A percentile compares a stretch with the other conserved stretches of the same genome.
phyloP scores from a whole-genome alignment of 805 yeast genomes.

The Candida sithepensis region DNA sequence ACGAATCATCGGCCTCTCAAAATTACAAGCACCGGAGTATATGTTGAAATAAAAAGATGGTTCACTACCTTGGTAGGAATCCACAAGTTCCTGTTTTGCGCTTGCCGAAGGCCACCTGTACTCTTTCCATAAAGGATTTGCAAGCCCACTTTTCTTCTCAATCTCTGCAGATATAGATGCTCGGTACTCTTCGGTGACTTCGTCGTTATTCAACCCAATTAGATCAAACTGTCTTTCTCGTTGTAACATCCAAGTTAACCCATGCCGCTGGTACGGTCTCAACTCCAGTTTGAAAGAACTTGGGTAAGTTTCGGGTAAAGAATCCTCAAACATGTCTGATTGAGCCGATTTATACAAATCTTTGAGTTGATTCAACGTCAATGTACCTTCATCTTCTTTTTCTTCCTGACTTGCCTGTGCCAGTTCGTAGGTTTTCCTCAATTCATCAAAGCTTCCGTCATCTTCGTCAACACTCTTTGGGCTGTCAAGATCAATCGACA shows the following conservation, averaged over 20 bases:
- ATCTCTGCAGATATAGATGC: constrained; percentile 20
- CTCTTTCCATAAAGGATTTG: constrained; percentile 85
- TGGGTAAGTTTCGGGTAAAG: constrained; percentile 62
- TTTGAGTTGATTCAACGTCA: constrained; percentile 70
- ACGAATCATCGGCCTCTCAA: constrained; percentile 61
- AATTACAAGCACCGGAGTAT: constrained; percentile 74
- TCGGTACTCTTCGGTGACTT: constrained; percentile 19
- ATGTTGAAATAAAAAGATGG: constrained; percentile 66
- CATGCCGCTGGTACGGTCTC: constrained; percentile 79
- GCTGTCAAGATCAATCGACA: not conserved
- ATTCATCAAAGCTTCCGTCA: constrained; percentile 14
- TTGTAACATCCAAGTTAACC: constrained; percentile 85
- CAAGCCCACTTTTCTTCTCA: constrained; percentile 42
- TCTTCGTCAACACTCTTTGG: constrained; percentile 9
- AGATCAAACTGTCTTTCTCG: constrained; percentile 62
- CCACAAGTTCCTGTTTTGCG: constrained; percentile 17
- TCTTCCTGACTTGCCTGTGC: constrained; percentile 5
- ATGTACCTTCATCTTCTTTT: constrained; percentile 11
- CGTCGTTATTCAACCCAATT: constrained; percentile 32
- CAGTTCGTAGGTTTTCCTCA: constrained; percentile 9
- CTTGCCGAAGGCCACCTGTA: constrained; percentile 67
- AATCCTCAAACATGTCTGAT: constrained; percentile 35
- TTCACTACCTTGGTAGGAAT: not conserved
- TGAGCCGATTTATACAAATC: constrained; percentile 73
- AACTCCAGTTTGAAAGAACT: constrained; percentile 53